Conservation (phyloP, 306 rosid genomes). For the Castanea sativa region DNA sequence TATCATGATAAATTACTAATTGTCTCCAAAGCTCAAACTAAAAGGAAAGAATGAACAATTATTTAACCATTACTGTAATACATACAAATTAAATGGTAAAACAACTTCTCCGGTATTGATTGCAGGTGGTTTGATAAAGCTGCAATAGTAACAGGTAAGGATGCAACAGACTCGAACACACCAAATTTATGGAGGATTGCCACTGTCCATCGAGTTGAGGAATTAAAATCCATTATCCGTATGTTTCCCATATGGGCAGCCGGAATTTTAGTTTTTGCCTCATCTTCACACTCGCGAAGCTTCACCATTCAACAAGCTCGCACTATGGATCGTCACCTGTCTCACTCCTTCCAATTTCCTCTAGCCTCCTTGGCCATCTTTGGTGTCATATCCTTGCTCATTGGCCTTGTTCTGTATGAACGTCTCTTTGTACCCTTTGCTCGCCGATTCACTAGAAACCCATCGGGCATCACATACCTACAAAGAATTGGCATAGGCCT, state of each 20-base stretch:
- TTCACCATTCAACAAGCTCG: constrained; percentile 77
- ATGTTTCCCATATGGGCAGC: constrained; percentile 79
- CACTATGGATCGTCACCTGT: constrained; percentile 61
- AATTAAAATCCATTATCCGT: constrained; percentile 65
- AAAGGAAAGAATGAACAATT: too few relatives aligned
- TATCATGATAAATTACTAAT: too few relatives aligned
- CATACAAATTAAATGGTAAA: not conserved
- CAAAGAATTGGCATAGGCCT: constrained; percentile 86
- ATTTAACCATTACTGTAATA: too few relatives aligned
- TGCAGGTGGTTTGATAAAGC: constrained; percentile 83
- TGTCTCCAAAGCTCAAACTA: too few relatives aligned
- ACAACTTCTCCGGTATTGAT: not conserved
- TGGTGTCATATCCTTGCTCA: constrained; percentile 52
- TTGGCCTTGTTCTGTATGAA: constrained; percentile 62
- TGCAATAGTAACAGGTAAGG: constrained; percentile 45
- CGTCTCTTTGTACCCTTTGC: constrained; percentile 60
- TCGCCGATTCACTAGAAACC: constrained; percentile 54
- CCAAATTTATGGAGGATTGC: constrained; percentile 65
- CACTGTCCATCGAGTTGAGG: constrained; percentile 80
- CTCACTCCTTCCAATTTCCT: constrained; percentile 56
- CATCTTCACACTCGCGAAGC: constrained; percentile 61
- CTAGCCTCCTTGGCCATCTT: constrained; percentile 71
- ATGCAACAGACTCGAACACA: constrained; percentile 20
- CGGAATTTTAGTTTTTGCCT: constrained; percentile 47
- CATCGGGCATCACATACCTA: constrained; percentile 69